phyloP scores from a whole-genome alignment of 805 yeast genomes.

The Zygoascus ofunaensis region DNA sequence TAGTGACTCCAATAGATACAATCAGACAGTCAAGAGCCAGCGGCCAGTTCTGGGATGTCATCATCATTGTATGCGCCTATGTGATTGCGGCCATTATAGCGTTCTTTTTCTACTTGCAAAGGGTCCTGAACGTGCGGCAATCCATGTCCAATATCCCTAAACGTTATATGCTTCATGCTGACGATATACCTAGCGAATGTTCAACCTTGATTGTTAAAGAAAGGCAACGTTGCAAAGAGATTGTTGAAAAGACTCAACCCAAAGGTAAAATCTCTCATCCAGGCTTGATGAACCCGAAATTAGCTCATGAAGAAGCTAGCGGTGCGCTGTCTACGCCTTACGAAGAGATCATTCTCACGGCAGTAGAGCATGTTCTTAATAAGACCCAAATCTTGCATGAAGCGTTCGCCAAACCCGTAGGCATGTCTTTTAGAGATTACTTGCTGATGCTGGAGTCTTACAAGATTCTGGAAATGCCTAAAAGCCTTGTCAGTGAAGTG shows the following conservation, averaged over 20 bases:
- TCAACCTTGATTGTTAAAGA: slow-evolving; percentile 34
- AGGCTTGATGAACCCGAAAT: slow-evolving; percentile 41
- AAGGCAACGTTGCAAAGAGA: slow-evolving; percentile 35
- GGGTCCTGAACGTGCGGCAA: slow-evolving; percentile 50
- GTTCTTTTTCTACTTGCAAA: slow-evolving; percentile 43
- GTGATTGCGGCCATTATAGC: slow-evolving; percentile 48
- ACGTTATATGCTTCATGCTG: slow-evolving; percentile 57
- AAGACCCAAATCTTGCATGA: slow-evolving; percentile 29
- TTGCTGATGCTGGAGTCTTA: slow-evolving; percentile 36
- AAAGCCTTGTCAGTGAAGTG: slow-evolving; percentile 25
- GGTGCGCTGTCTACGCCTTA: slow-evolving; percentile 21
- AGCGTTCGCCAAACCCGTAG: slow-evolving; percentile 30
- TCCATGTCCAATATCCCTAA: slow-evolving; percentile 71
- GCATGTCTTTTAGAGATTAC: slow-evolving; percentile 34
- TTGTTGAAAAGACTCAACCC: slow-evolving; percentile 36
- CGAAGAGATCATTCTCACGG: slow-evolving; percentile 20
- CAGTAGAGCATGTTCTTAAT: slow-evolving; percentile 26
- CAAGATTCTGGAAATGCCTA: slow-evolving; percentile 17
- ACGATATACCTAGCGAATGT: slow-evolving; percentile 48
- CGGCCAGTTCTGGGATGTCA: slow-evolving; percentile 65
- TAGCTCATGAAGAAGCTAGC: slow-evolving; percentile 9
- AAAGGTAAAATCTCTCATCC: slow-evolving; percentile 36
- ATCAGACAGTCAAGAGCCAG: slow-evolving; percentile 53
- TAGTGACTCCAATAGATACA: slow-evolving; percentile 75
- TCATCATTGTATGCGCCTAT: slow-evolving; percentile 67